phyloP scores from a whole-genome alignment of 148 eudicot genomes.

The Persicaria tinctoria region DNA sequence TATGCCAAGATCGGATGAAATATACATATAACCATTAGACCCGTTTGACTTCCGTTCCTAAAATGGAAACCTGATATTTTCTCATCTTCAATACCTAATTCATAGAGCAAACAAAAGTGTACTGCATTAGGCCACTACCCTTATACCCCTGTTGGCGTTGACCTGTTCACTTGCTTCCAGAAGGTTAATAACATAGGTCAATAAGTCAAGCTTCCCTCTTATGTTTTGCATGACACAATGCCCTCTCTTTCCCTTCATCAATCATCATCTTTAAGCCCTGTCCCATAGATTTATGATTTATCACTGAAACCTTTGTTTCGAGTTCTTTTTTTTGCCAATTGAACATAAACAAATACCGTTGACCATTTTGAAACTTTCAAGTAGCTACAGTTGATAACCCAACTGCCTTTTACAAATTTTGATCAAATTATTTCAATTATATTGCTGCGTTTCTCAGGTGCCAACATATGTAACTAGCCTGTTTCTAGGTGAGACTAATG shows the following conservation, averaged over 20 bases:
- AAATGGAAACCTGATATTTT: neutral
- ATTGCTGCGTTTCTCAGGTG: too few relatives aligned
- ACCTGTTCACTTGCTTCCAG: slow-evolving; percentile 50
- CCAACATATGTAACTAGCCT: too few relatives aligned
- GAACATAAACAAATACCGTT: neutral
- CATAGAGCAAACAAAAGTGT: slow-evolving; percentile 63
- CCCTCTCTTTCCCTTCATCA: slow-evolving; percentile 34
- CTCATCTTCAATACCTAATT: neutral
- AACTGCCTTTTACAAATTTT: too few relatives aligned
- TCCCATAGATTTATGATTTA: neutral
- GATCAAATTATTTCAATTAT: too few relatives aligned
- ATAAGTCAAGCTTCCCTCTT: slow-evolving; percentile 60
- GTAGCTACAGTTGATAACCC: neutral
- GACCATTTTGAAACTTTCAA: neutral
- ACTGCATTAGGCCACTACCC: slow-evolving; percentile 58
- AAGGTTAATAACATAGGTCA: slow-evolving; percentile 76
- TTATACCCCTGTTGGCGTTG: slow-evolving; percentile 67
- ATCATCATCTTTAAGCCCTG: neutral
- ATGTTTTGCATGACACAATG: slow-evolving; percentile 37
- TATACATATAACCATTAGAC: neutral
- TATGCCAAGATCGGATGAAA: too few relatives aligned
- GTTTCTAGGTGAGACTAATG: too few relatives aligned
- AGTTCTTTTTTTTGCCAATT: too few relatives aligned
- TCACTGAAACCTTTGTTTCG: too few relatives aligned
- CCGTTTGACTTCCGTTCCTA: neutral